These are phyloP conservation scores for Lophiotrema nucula DNA, from an alignment of 495 filamentous ascomycete species.

Conservation along the genomic window DNA sequence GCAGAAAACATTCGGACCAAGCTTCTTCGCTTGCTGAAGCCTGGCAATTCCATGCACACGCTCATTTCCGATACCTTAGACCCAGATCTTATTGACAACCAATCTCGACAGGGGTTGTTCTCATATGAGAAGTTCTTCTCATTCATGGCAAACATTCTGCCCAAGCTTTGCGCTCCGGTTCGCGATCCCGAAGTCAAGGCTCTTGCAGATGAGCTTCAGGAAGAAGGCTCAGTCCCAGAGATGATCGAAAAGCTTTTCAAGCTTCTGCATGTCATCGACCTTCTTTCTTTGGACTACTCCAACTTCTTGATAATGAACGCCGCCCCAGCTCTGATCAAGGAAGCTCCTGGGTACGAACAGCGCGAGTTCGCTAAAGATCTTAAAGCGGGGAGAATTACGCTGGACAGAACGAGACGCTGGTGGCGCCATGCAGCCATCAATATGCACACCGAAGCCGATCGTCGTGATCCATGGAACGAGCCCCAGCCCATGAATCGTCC, in stretches of 20 bases:
- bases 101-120: slow-evolving; percentile 78
- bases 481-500: slow-evolving; percentile 46
- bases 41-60: slow-evolving; percentile 76
- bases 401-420: slow-evolving; percentile 66
- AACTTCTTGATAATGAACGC: slow-evolving; percentile 86
- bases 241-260: slow-evolving; percentile 81
- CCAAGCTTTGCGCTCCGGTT: slow-evolving; percentile 88
- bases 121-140: slow-evolving; percentile 92
- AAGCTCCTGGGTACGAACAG: slow-evolving; percentile 78
- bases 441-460: slow-evolving; percentile 66
- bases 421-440: slow-evolving; percentile 70
- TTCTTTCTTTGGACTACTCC: slow-evolving; percentile 90
- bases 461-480: slow-evolving; percentile 63
- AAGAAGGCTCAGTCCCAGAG: slow-evolving; percentile 59
- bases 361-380: slow-evolving; percentile 71
- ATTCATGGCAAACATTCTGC: slow-evolving; percentile 85
- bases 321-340: slow-evolving; percentile 76
- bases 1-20: slow-evolving; percentile 82
- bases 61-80: slow-evolving; percentile 86
- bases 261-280: slow-evolving; percentile 81
- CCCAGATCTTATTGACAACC: slow-evolving; percentile 67
- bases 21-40: slow-evolving; percentile 75
- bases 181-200: slow-evolving; percentile 81
- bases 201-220: slow-evolving; percentile 63
- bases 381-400: slow-evolving; percentile 54